Percentiles rank a stretch among this genome's conserved stretches.
phyloP scores from a whole-genome alignment of 2,329 filamentous ascomycete species.

The Talaromyces sp. region DNA sequence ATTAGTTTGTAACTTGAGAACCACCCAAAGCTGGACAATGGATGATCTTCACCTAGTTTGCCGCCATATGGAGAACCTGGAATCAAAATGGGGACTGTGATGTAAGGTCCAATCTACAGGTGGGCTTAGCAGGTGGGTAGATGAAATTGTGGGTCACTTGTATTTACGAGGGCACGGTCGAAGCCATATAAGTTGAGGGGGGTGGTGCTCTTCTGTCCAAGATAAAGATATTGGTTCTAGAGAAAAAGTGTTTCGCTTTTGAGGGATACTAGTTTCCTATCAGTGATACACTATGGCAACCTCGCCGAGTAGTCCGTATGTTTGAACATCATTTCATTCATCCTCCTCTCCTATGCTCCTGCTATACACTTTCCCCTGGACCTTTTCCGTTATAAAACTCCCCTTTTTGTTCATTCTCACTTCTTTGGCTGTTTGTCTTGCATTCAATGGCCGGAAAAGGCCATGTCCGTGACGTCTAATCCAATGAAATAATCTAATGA shows the following conservation, averaged over 20 bases:
- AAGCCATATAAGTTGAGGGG: not conserved
- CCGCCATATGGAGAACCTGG: not conserved
- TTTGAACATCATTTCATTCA: not conserved
- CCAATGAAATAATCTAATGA: conserved; percentile 11
- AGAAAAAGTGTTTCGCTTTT: not conserved
- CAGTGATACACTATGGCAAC: not conserved
- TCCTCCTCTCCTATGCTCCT: not conserved
- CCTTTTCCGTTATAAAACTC: not conserved
- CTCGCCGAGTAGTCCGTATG: not conserved
- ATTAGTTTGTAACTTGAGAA: not conserved
- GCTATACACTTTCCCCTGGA: not conserved
- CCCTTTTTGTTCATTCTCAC: too few relatives aligned
- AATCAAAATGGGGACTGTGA: not conserved
- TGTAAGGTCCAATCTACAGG: not conserved
- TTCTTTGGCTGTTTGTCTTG: too few relatives aligned
- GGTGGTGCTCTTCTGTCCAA: not conserved
- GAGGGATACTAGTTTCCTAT: not conserved
- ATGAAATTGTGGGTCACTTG: not conserved
- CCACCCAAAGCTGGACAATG: not conserved
- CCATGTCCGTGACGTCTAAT: not conserved
- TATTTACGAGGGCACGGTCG: not conserved
- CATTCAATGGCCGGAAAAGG: too few relatives aligned
- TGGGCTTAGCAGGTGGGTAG: not conserved
- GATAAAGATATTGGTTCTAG: not conserved
- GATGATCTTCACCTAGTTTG: not conserved